phyloP scores from a whole-genome alignment of 1,284 basidiomycete species.

The Retiboletus fuscus region DNA sequence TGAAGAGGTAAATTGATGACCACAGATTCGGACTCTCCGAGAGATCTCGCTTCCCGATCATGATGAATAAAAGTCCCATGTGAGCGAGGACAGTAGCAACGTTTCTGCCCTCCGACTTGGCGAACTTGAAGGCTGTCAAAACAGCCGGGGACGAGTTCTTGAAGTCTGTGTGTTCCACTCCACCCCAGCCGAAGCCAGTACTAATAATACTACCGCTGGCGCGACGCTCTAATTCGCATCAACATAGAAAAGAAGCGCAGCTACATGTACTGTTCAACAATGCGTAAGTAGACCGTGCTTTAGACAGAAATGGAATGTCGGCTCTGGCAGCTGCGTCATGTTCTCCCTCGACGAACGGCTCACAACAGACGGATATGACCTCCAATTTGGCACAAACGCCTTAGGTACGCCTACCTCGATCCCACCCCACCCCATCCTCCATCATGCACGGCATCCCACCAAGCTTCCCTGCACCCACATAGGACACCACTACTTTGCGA shows the following conservation, averaged over 20 bases:
- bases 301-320: not conserved
- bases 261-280: constrained; percentile 45
- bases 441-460: too few species aligned
- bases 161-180: constrained; percentile 41
- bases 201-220: not conserved
- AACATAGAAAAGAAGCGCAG: constrained; percentile 53
- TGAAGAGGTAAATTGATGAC: too few species aligned
- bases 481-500: constrained; percentile 64
- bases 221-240: not conserved
- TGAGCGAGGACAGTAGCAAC: too few species aligned
- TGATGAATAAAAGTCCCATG: too few species aligned
- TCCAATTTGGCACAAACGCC: constrained; percentile 70
- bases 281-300: constrained; percentile 33
- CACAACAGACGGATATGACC: constrained; percentile 65
- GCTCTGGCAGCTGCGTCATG: constrained; percentile 65
- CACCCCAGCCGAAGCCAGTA: not conserved
- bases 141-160: constrained; percentile 60
- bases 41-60: too few species aligned
- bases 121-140: constrained; percentile 62
- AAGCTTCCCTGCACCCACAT: not conserved
- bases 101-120: constrained; percentile 54
- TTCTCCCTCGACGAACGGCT: too few species aligned
- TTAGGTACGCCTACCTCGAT: constrained; percentile 47
- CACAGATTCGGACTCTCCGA: too few species aligned
- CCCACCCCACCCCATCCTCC: too few species aligned